Percentiles rank a stretch among this genome's conserved stretches.
These are phyloP conservation scores for Vitellaria paradoxa DNA, from an alignment of 179 eudicot species.

Conservation along the genomic window DNA sequence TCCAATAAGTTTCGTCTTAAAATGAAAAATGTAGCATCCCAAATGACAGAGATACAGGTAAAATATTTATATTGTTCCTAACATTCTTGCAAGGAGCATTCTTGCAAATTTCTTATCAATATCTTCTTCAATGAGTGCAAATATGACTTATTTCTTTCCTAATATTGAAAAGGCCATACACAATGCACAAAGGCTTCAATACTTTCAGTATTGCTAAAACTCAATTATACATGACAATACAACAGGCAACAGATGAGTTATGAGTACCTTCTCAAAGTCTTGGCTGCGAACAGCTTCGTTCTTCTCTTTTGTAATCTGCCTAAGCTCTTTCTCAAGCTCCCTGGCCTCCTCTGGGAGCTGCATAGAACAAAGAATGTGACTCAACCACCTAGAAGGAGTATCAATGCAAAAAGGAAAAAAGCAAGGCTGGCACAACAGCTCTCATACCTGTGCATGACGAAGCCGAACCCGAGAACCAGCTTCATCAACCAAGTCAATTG, in stretches of 20 bases:
- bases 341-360: slow-evolving; percentile 79
- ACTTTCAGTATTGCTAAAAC: background rate
- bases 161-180: background rate
- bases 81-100: background rate
- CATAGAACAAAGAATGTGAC: background rate
- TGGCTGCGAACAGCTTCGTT: slow-evolving; percentile 76
- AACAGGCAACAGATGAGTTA: background rate
- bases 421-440: background rate
- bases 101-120: background rate
- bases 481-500: slow-evolving; percentile 94
- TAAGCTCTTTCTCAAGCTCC: slow-evolving; percentile 80
- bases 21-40: background rate
- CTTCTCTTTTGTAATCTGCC: slow-evolving; percentile 72
- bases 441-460: slow-evolving; percentile 73
- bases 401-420: background rate
- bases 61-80: background rate
- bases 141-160: background rate
- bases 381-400: background rate
- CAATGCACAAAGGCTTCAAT: background rate
- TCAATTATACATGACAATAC: background rate
- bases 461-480: slow-evolving; percentile 97
- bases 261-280: slow-evolving; percentile 77
- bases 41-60: background rate
- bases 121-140: background rate
- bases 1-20: background rate